Evolutionary conservation across 2,329 filamentous ascomycete genomes (phyloP).

Genomic region (Onygena corvina): DNA sequence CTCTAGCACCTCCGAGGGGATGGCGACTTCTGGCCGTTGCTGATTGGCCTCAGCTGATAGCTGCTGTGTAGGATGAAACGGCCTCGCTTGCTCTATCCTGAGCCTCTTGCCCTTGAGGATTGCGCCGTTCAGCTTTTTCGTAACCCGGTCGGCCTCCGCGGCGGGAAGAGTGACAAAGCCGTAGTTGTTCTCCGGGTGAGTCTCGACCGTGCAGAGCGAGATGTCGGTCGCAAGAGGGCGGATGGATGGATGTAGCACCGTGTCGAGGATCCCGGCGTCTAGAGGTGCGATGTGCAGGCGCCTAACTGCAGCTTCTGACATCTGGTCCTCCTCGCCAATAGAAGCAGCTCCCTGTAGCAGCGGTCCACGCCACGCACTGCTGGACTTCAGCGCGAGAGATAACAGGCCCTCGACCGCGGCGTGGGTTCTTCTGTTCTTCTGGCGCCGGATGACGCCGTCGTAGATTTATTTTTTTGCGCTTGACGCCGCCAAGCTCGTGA

Average conservation of each 20-base stretch:
- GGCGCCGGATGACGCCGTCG: background rate
- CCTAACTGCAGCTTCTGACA: constrained; percentile 24
- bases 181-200: constrained; percentile 82
- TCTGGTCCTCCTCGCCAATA: too few species aligned
- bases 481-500: constrained; percentile 5
- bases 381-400: too few species aligned
- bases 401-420: background rate
- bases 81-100: constrained; percentile 64
- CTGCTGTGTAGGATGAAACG: background rate
- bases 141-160: constrained; percentile 77
- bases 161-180: constrained; percentile 75
- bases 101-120: constrained; percentile 77
- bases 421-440: background rate
- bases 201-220: constrained; percentile 75
- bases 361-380: too few species aligned
- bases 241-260: constrained; percentile 58
- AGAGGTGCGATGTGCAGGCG: constrained; percentile 84
- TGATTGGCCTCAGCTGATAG: background rate
- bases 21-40: constrained; percentile 20
- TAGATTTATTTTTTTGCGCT: background rate
- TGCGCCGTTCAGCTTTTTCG: constrained; percentile 78
- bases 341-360: too few species aligned
- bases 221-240: constrained; percentile 60
- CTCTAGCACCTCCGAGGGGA: constrained; percentile 33
- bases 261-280: constrained; percentile 57